phyloP scores from a whole-genome alignment of 306 rosid genomes.

The Malus sieversii region DNA sequence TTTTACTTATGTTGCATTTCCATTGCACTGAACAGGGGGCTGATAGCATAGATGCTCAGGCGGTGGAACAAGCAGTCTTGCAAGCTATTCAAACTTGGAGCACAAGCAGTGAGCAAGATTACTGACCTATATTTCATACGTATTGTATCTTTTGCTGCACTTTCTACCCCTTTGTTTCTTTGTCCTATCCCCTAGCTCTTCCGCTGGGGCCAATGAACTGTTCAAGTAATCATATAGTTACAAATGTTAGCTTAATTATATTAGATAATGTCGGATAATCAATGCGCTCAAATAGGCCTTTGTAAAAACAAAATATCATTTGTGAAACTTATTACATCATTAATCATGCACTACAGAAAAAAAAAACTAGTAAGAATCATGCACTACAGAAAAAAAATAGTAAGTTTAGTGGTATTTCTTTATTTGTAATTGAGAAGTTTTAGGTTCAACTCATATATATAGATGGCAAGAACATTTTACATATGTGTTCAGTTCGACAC shows the following conservation, averaged over 20 bases:
- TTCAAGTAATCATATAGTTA: neutral
- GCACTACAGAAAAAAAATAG: too few species aligned
- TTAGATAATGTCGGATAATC: neutral
- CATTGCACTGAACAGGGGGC: slow-evolving; percentile 43
- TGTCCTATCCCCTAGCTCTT: neutral
- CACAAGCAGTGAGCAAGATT: slow-evolving; percentile 18
- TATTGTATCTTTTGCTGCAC: neutral
- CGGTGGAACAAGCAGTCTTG: slow-evolving; percentile 76
- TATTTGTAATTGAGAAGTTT: too few species aligned
- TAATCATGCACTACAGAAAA: neutral
- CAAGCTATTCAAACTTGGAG: slow-evolving; percentile 59
- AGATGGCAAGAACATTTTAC: neutral
- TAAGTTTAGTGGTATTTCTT: too few species aligned
- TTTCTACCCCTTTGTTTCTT: neutral
- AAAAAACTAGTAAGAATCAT: neutral
- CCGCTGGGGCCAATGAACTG: neutral
- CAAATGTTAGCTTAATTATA: neutral
- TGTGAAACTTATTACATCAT: neutral
- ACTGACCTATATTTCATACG: neutral
- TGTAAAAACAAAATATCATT: neutral
- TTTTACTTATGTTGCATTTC: neutral
- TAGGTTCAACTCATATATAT: neutral
- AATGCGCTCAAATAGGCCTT: neutral
- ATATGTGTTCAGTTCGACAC: neutral
- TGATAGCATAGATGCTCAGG: slow-evolving; percentile 55